Conservation (phyloP, 2,329 filamentous ascomycete genomes). For the Phoma sp. region DNA sequence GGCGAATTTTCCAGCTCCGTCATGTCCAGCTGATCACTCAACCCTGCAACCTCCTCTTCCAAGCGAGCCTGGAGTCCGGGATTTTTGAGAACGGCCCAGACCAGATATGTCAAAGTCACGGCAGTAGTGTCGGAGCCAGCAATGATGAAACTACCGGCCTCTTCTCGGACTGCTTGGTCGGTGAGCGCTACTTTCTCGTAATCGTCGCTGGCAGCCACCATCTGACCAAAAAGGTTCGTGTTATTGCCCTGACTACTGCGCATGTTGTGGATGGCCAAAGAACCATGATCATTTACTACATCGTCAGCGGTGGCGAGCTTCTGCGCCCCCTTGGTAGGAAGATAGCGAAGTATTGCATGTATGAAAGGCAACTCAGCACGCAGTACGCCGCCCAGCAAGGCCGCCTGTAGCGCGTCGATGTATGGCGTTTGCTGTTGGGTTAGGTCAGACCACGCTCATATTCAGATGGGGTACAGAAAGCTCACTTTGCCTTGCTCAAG, state of each 20-base stretch:
- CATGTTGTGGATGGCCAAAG: constrained; percentile 26
- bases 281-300: constrained; percentile 18
- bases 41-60: constrained; percentile 29
- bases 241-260: constrained; percentile 18
- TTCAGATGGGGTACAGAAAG: background rate
- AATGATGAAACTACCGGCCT: constrained; percentile 42
- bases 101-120: constrained; percentile 43
- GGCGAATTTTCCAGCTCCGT: constrained; percentile 39
- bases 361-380: constrained; percentile 42
- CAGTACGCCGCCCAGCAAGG: constrained; percentile 39
- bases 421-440: constrained; percentile 28
- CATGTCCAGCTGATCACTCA: constrained; percentile 24
- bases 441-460: background rate
- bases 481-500: constrained; percentile 45
- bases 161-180: constrained; percentile 36
- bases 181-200: constrained; percentile 30
- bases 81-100: constrained; percentile 40
- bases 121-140: constrained; percentile 46
- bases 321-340: constrained; percentile 11
- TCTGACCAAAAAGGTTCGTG: constrained; percentile 26
- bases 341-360: constrained; percentile 22
- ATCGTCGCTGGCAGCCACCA: constrained; percentile 22
- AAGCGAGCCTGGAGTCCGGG: constrained; percentile 27
- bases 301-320: constrained; percentile 21
- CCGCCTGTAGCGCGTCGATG: constrained; percentile 37